Evolutionary conservation across 805 yeast species (phyloP), one percentile per base, ranked within the genome.

Genomic region (Barnettozyma pratensis): DNA sequence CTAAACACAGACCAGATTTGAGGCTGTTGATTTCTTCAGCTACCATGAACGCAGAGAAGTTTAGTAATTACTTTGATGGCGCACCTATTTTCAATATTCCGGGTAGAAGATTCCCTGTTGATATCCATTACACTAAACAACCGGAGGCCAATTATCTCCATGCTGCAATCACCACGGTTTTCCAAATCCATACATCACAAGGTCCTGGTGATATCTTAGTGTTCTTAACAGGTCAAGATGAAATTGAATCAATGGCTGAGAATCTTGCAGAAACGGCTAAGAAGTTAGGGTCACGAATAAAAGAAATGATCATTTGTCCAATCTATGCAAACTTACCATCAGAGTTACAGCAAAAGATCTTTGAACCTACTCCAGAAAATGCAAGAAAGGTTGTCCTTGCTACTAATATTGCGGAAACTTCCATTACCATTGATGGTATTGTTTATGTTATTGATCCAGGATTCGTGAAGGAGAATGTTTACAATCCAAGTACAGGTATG

Each of bases 371-470:
- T 0, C 97, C 97, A 0, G 72, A 74, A 1, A 79, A 80, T 35
- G 68, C 86, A 3, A 69, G 99, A 37, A 94, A 94, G 62, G 91
- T 92, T 19, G 95, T 94, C 0, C 67, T 94, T 37, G 98, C 98
- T 0, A 94, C 99, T 1, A 94, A 94, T 57, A 94, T 94, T 56
- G 99, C 99, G 8, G 99, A 92, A 64, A 92, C 99, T 0, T 92
- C 98, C 5, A 76, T 92, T 62, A 92, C 99, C 8, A 91, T 92
- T 52, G 95, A 92, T 63, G 98, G 98, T n/a, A 87, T 92, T 43
- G 89, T 83, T 38, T 94, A 80, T 62, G 99, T 94, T 5, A 84
- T 94, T 39, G 99, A 94, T 65, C 89, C 97, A 0, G 99, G 99
- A 0, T 89, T 87, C 63, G 92, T 91, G 26, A 94, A 94, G 67